phyloP scores from a whole-genome alignment of 169 alveolate species.

The Plasmodium falciparum region DNA sequence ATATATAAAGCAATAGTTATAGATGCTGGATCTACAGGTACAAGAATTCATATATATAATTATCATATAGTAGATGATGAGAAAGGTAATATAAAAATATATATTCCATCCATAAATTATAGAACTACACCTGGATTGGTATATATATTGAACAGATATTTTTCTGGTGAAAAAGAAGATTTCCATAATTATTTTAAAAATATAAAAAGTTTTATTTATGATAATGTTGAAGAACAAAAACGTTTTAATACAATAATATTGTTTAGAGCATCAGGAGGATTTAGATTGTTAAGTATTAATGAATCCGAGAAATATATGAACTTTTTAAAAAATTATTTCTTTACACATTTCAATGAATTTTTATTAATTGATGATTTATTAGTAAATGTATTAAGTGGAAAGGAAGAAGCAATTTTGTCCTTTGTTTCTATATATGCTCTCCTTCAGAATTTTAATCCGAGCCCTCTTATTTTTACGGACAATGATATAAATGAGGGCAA shows the following conservation, averaged over 20 bases:
- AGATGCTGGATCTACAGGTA: conserved; percentile 79
- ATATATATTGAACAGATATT: conserved; percentile 52
- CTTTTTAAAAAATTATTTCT: conserved; percentile 51
- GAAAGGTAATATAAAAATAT: conserved; percentile 31
- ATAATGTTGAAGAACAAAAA: conserved; percentile 39
- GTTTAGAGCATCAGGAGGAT: conserved; percentile 76
- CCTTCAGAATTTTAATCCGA: conserved; percentile 33
- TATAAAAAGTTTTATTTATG: conserved; percentile 55
- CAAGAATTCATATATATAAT: conserved; percentile 72
- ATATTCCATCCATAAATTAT: conserved; percentile 62
- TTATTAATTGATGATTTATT: conserved; percentile 69
- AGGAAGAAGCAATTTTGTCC: conserved; percentile 77
- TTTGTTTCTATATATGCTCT: conserved; percentile 75
- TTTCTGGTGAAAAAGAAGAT: conserved; percentile 24
- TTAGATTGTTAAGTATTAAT: conserved; percentile 54
- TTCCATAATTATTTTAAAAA: conserved; percentile 71
- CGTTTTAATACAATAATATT: conserved; percentile 50
- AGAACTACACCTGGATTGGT: conserved; percentile 76
- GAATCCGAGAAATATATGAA: conserved; percentile 54
- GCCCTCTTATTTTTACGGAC: conserved; percentile 49
- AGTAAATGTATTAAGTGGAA: conserved; percentile 73
- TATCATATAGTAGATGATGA: conserved; percentile 20
- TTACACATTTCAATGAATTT: conserved; percentile 40
- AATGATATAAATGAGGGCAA: neutral
- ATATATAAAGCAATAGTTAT: conserved; percentile 51